Evolutionary conservation across 2,329 filamentous ascomycete species (phyloP).

Genomic region (Aureobasidium sp.): DNA sequence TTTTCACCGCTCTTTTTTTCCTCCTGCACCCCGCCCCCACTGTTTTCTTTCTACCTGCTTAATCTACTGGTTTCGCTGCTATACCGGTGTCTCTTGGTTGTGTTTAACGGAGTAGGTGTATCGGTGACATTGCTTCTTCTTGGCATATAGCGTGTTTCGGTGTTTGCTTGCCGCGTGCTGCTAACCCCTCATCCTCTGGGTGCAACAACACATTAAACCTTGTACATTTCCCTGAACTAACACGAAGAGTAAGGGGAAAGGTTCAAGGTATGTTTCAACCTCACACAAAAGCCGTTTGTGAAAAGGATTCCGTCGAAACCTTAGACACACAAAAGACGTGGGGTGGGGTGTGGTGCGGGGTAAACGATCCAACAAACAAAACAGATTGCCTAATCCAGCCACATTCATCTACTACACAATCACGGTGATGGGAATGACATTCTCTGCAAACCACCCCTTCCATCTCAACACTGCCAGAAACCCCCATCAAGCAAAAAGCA

Average conservation of each 20-base stretch:
- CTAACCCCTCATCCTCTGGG: neutral
- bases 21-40: neutral
- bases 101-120: neutral
- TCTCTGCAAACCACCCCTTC: too few relatives aligned
- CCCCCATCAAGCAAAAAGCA: too few relatives aligned
- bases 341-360: neutral
- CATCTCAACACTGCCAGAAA: too few relatives aligned
- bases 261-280: neutral
- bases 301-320: neutral
- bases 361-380: neutral
- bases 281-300: neutral
- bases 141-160: neutral
- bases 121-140: neutral
- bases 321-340: neutral
- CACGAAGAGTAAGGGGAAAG: too few relatives aligned
- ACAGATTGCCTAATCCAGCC: neutral
- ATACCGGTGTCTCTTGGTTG: neutral
- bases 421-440: neutral
- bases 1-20: neutral
- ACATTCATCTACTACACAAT: neutral
- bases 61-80: neutral
- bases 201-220: too few relatives aligned
- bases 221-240: neutral
- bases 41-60: too few relatives aligned
- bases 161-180: neutral